Evolutionary conservation across 768 basidiomycete species (phyloP).

Genomic region (Lactarius vividus): DNA sequence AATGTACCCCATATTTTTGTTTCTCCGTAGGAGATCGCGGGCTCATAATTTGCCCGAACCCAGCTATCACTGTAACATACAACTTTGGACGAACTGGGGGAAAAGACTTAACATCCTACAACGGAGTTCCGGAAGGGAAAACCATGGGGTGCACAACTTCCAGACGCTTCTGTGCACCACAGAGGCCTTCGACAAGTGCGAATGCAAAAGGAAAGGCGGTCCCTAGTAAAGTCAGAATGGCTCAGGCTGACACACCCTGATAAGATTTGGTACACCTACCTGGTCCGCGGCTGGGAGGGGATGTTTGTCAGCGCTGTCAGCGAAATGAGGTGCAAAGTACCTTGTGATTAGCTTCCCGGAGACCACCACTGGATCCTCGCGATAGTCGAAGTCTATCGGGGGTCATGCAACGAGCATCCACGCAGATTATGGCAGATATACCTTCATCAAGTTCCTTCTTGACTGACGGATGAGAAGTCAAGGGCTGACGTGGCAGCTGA

Average conservation of each 20-base stretch:
- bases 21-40: neutral
- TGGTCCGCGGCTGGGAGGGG: conserved; percentile 64
- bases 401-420: neutral
- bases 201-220: conserved; percentile 77
- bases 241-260: neutral
- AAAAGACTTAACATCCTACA: conserved; percentile 6
- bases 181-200: conserved; percentile 68
- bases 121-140: conserved; percentile 52
- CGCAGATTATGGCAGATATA: conserved; percentile 27
- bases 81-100: neutral
- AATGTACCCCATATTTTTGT: neutral
- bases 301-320: neutral
- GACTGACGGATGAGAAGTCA: conserved; percentile 81
- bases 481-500: conserved; percentile 54
- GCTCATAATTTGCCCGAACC: neutral
- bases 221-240: conserved; percentile 39
- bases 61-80: neutral
- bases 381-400: conserved; percentile 64
- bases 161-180: conserved; percentile 57
- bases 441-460: conserved; percentile 55
- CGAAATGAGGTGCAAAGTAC: conserved; percentile 36
- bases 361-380: conserved; percentile 69
- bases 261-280: conserved; percentile 40
- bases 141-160: conserved; percentile 68
- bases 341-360: conserved; percentile 77